These are phyloP conservation scores for Colletotrichum sp. DNA, from an alignment of 2,329 filamentous ascomycete species.

Conservation along the genomic window DNA sequence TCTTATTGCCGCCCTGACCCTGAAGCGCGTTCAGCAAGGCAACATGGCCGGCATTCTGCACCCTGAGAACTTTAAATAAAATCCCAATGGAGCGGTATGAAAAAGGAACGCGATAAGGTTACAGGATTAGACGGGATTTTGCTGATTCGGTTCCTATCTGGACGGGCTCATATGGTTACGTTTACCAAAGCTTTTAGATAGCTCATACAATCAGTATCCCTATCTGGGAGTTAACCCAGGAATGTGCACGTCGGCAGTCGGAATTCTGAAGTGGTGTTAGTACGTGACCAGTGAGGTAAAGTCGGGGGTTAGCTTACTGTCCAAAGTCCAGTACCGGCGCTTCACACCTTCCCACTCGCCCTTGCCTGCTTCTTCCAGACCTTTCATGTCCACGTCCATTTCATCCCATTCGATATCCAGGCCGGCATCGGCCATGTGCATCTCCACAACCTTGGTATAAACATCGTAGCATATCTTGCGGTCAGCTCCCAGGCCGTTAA, in stretches of 20 bases:
- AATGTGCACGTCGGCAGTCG: constrained; percentile 77
- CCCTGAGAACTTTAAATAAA: constrained; percentile 63
- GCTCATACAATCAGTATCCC: not conserved
- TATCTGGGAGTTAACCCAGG: constrained; percentile 55
- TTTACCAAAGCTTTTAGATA: constrained; percentile 11
- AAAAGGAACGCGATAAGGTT: constrained; percentile 19
- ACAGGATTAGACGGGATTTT: constrained; percentile 23
- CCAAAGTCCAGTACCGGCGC: constrained; percentile 87
- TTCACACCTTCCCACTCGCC: constrained; percentile 89
- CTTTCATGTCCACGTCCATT: constrained; percentile 71
- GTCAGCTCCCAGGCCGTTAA: constrained; percentile 92
- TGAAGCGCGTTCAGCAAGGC: constrained; percentile 67
- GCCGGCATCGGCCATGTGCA: constrained; percentile 88
- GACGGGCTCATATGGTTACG: not conserved
- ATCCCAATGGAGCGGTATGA: not conserved
- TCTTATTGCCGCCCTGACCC: constrained; percentile 79
- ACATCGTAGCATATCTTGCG: constrained; percentile 94
- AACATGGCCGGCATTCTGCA: constrained; percentile 69
- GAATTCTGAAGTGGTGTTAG: constrained; percentile 59
- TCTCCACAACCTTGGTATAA: constrained; percentile 88
- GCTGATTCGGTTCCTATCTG: not conserved
- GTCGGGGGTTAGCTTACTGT: constrained; percentile 53
- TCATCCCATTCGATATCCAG: constrained; percentile 89
- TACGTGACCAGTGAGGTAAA: not conserved
- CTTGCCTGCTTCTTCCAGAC: constrained; percentile 68